These are phyloP conservation scores for Aaosphaeria pasadenensis DNA, from an alignment of 2,329 filamentous ascomycete genomes.

Conservation along the genomic window DNA sequence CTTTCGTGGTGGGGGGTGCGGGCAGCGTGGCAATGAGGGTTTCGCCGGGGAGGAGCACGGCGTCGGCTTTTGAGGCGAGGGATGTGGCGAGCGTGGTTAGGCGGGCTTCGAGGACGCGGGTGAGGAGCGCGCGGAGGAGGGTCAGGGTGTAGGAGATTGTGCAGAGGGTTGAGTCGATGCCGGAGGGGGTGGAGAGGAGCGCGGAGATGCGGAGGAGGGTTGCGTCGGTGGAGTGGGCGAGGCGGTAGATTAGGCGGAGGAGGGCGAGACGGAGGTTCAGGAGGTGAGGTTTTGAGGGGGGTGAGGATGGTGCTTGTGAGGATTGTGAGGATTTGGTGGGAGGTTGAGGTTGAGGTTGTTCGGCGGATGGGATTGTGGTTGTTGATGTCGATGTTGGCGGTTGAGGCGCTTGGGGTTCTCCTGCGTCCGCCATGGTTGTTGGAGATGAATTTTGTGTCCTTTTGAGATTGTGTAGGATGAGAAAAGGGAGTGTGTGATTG, in stretches of 20 bases:
- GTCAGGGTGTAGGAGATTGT: conserved; percentile 45
- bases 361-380: conserved; percentile 5
- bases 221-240: conserved; percentile 25
- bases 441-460: too few species aligned
- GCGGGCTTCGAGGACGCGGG: conserved; percentile 31
- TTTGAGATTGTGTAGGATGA: too few species aligned
- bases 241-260: conserved; percentile 8
- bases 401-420: neutral
- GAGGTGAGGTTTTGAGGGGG: neutral
- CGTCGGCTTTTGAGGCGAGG: conserved; percentile 36
- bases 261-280: conserved; percentile 6
- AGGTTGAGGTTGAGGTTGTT: conserved; percentile 12
- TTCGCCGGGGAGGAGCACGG: conserved; percentile 41
- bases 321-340: neutral
- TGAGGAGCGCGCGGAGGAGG: conserved; percentile 40
- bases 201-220: conserved; percentile 30
- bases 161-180: conserved; percentile 41
- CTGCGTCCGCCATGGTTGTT: too few species aligned
- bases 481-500: too few species aligned
- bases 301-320: neutral
- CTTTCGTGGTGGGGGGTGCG: conserved; percentile 24
- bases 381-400: conserved; percentile 6
- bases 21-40: conserved; percentile 38
- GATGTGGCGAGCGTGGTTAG: conserved; percentile 35
- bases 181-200: conserved; percentile 39